Conservation (phyloP, 2,329 filamentous ascomycete genomes). For the Ophiostoma triangulosporum region DNA sequence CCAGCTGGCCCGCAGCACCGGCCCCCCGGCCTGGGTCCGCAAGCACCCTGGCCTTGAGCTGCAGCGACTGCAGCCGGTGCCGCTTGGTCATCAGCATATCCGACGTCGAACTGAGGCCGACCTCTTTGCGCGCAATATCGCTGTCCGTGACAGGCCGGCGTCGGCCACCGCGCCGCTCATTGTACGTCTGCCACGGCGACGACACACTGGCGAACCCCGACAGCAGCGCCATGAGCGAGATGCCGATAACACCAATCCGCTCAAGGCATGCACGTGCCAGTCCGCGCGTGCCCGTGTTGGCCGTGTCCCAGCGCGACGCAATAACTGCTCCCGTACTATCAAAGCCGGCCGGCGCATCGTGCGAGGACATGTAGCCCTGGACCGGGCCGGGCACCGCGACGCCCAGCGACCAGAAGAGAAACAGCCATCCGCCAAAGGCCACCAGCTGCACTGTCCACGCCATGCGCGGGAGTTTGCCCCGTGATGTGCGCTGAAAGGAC, state of each 20-base stretch:
- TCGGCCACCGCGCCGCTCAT: conserved; percentile 36
- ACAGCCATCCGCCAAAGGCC: conserved; percentile 56
- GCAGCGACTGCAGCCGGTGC: conserved; percentile 55
- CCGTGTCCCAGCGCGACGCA: conserved; percentile 12
- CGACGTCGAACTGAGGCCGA: conserved; percentile 62
- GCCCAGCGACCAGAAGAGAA: conserved; percentile 64
- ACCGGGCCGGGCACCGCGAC: conserved; percentile 32
- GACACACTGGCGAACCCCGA: conserved; percentile 84
- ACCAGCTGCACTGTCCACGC: conserved; percentile 51
- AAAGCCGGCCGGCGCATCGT: conserved; percentile 17
- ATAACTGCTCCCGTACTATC: conserved; percentile 21
- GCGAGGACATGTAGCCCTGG: conserved; percentile 16
- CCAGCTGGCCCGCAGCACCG: conserved; percentile 2
- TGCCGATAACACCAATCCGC: conserved; percentile 71
- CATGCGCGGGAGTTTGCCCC: conserved; percentile 40
- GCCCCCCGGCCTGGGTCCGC: conserved; percentile 9
- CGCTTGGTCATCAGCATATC: conserved; percentile 69
- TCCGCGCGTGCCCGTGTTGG: conserved; percentile 10
- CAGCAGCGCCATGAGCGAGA: conserved; percentile 75
- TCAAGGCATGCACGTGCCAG: conserved; percentile 45
- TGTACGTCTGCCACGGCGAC: conserved; percentile 73
- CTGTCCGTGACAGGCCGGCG: conserved; percentile 53
- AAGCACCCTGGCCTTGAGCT: conserved; percentile 39
- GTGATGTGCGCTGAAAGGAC: conserved; percentile 45
- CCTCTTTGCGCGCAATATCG: conserved; percentile 64